Evolutionary conservation across 2,329 filamentous ascomycete species (phyloP), one percentile per base, ranked within the genome.

Genomic region (Fusarium falciforme): DNA sequence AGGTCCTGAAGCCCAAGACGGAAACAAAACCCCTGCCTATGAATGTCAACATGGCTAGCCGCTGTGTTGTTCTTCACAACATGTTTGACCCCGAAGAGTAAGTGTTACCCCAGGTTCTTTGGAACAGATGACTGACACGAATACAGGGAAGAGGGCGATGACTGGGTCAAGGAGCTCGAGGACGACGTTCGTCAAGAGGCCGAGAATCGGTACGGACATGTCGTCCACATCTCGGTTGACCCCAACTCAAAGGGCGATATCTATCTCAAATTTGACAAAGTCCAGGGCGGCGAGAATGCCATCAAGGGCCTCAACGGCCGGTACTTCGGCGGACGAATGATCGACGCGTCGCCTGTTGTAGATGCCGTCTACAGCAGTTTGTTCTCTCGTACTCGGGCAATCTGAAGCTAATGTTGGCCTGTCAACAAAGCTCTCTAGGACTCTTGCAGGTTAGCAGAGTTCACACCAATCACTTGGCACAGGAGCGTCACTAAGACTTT

Each of bases 321-420:
- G 82, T 98, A 94, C 84, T 99, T 99, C 84, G 96, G 94, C 81
- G 94, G 94, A 80, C 91, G 92, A 80, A 94, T 94, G 88, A 97
- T 99, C 83, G 96, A 93, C 82, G 96, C 96, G 79, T 93, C 95
- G 75, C 96, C 95, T 83, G 94, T 99, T 85, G 96, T 98, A 83
- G 96, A 99, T 85, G 96, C 96, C 80, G 94, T 99, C 86, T 99
- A 98, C 91, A 96, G 94, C 91, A 97, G 93, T 89, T 91, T 97
- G 85, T 98, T 96, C 88, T 93, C 93, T 84, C 92, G 93, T 83
- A 94, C 93, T 79, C 93, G 93, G 85, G 93, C 93, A 83, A 93
- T 95, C 79, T 95, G 88, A 87, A 86, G 86, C 88, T 90, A 89
- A 89, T 88, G 75, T 81, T 84, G 85, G 84, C 83, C 82, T 82